Evolutionary conservation across 177 flowering plant genomes (phyloP).

Genomic region (Vitis hybrid): DNA sequence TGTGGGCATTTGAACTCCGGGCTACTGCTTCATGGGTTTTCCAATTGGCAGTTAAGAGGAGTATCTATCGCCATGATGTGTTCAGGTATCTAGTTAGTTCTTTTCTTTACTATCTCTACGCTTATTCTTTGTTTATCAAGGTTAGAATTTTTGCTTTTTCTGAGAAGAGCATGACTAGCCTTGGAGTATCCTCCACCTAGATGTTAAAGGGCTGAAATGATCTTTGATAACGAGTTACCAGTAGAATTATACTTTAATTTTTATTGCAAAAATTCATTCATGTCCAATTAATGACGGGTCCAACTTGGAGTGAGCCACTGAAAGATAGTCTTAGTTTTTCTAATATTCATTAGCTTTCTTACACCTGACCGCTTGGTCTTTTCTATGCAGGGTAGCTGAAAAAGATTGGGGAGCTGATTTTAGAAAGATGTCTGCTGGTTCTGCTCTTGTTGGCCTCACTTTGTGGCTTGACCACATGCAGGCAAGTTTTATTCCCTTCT

Average conservation of each 20-base stretch:
- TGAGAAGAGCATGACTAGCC: too few relatives aligned
- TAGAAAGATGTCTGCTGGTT: constrained; percentile 92
- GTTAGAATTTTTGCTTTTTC: not conserved
- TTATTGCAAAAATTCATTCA: too few relatives aligned
- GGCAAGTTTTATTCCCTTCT: constrained; percentile 37
- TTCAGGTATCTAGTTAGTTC: constrained; percentile 55
- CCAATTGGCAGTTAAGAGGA: constrained; percentile 78
- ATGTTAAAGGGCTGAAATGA: too few relatives aligned
- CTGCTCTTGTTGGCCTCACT: constrained; percentile 94
- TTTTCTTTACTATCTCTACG: not conserved
- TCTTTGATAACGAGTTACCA: too few relatives aligned
- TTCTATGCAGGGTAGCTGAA: constrained; percentile 75
- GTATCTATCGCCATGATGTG: constrained; percentile 61
- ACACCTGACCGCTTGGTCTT: not conserved
- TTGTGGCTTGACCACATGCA: constrained; percentile 98
- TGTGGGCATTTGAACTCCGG: constrained; percentile 96
- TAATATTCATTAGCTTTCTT: not conserved
- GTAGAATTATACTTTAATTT: too few relatives aligned
- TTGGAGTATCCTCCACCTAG: too few relatives aligned
- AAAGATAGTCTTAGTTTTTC: too few relatives aligned
- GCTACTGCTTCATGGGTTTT: constrained; percentile 97
- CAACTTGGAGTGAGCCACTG: too few relatives aligned
- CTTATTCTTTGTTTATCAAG: not conserved
- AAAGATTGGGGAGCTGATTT: constrained; percentile 99
- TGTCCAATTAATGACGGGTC: too few relatives aligned